Base-by-base conservation (phyloP, 441 rosid genomes). In the Mallotus repandus region DNA sequence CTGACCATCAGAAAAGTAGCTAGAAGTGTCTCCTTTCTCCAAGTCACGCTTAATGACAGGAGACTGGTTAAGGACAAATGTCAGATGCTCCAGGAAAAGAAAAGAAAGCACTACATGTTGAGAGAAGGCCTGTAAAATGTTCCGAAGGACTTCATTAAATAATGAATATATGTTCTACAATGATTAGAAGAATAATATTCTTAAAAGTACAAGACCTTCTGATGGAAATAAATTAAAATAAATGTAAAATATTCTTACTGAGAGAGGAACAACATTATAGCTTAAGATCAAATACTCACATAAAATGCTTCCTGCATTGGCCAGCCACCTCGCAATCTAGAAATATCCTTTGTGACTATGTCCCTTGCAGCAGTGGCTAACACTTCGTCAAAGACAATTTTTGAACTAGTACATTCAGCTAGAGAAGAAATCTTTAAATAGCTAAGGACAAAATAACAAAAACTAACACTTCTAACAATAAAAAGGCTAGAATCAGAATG, bases 261-360 rank as follows among this genome's bases (percentile, higher is more conserved):
- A 64, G 38, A 65, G 14, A 74, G 57, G 41, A 65, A 59, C 9
- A 69, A 62, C 54, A 52, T 66, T 43, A 38, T 41, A 66, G 45
- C 59, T n/a, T 61, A 61, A 79, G 66, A 71, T 70, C 62, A 59
- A 69, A 49, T 41, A 80, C 99, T 89, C 84, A 93, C 99, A 79
- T 87, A 85, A 81, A 96, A 96, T 72, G 89, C 96, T 81, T 96
- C 98, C 81, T 92, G 99, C 99, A 96, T 88, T 74, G 98, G 92
- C 99, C 99, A 96, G 79, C 98, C 99, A 79, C 98, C 98, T 81
- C 98, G 97, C 78, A 96, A 76, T 82, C 99, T 89, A 75, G 98
- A 87, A 85, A 96, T 90, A 83, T 96, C 98, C 87, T 96, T 96
- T 19, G 99, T 96, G 79, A 84, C 84, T 72, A 93, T 87, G 78